A percentile compares a stretch with the other conserved stretches of the same genome.
Evolutionary conservation across 1,139 yeast species (phyloP).

Genomic region (Spencermartinsiella ligniputridi): DNA sequence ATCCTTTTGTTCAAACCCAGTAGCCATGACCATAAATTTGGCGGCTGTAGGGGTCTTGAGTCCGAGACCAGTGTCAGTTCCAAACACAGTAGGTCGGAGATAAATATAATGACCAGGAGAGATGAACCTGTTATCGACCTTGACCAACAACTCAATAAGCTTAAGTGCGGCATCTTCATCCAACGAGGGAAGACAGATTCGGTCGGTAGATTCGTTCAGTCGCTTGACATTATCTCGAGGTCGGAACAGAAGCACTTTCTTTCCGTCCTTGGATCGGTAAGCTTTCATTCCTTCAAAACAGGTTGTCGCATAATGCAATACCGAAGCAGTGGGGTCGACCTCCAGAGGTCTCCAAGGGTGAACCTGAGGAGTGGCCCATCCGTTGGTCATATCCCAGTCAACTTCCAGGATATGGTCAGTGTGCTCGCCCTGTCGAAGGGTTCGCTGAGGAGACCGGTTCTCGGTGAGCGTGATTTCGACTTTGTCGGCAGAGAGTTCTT

Average conservation of each 20-base stretch:
- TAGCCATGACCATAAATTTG: slow-evolving; percentile 38
- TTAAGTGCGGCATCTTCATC: slow-evolving; percentile 39
- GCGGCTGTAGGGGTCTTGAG: slow-evolving; percentile 38
- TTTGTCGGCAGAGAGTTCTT: slow-evolving; percentile 18
- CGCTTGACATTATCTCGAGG: slow-evolving; percentile 41
- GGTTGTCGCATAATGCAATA: slow-evolving; percentile 33
- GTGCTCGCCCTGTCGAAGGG: slow-evolving; percentile 15
- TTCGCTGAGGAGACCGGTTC: slow-evolving; percentile 16
- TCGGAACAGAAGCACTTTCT: slow-evolving; percentile 38
- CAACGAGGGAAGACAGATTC: slow-evolving; percentile 40
- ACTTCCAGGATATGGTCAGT: slow-evolving; percentile 44
- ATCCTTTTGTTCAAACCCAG: slow-evolving; percentile 32
- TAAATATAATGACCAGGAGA: slow-evolving; percentile 31
- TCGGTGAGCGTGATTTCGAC: slow-evolving; percentile 16
- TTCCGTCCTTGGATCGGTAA: slow-evolving; percentile 30
- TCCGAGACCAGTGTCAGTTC: slow-evolving; percentile 37
- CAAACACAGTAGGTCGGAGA: slow-evolving; percentile 32
- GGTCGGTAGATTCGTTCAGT: slow-evolving; percentile 39
- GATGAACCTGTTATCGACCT: slow-evolving; percentile 34
- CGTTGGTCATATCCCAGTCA: slow-evolving; percentile 37
- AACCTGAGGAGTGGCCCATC: slow-evolving; percentile 41
- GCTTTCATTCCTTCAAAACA: slow-evolving; percentile 37
- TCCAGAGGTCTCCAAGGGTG: slow-evolving; percentile 38
- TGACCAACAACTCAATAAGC: slow-evolving; percentile 36
- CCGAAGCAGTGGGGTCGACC: slow-evolving; percentile 31